These are phyloP conservation scores for Tetrapisispora phaffii DNA, from an alignment of 805 yeast species.

Conservation along the genomic window DNA sequence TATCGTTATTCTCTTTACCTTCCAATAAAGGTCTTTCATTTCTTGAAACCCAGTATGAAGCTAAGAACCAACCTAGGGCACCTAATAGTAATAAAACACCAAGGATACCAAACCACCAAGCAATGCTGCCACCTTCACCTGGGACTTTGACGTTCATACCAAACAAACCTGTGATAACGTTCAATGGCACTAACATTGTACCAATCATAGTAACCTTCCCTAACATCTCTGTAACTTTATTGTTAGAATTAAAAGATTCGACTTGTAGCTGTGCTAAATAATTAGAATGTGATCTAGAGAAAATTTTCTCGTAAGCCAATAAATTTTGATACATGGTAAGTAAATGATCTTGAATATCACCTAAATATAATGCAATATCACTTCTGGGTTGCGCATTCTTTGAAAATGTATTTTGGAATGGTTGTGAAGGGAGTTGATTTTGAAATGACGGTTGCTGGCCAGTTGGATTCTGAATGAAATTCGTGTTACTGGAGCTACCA, in stretches of 20 bases:
- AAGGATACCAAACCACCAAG: conserved; percentile 64
- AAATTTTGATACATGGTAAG: conserved; percentile 91
- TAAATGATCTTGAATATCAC: conserved; percentile 95
- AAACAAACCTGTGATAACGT: conserved; percentile 80
- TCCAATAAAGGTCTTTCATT: conserved; percentile 22
- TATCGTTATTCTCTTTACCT: conserved; percentile 27
- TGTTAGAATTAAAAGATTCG: conserved; percentile 77
- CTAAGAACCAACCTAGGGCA: conserved; percentile 31
- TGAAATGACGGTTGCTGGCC: background rate
- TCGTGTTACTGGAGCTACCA: background rate
- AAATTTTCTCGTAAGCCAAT: conserved; percentile 83
- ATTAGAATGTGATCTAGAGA: conserved; percentile 83
- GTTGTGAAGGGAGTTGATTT: background rate
- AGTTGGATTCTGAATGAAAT: background rate
- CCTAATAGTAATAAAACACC: conserved; percentile 41
- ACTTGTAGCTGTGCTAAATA: conserved; percentile 91
- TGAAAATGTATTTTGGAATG: background rate
- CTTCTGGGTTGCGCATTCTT: conserved; percentile 57
- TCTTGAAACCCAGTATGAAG: conserved; percentile 33
- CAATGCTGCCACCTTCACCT: conserved; percentile 42
- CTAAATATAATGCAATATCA: conserved; percentile 83
- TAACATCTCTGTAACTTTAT: conserved; percentile 75
- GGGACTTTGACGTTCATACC: conserved; percentile 94
- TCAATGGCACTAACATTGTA: conserved; percentile 82
- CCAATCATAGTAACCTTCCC: conserved; percentile 86